These are phyloP conservation scores for Dalbergia cochinchinensis DNA, from an alignment of 306 rosid species.

Conservation along the genomic window DNA sequence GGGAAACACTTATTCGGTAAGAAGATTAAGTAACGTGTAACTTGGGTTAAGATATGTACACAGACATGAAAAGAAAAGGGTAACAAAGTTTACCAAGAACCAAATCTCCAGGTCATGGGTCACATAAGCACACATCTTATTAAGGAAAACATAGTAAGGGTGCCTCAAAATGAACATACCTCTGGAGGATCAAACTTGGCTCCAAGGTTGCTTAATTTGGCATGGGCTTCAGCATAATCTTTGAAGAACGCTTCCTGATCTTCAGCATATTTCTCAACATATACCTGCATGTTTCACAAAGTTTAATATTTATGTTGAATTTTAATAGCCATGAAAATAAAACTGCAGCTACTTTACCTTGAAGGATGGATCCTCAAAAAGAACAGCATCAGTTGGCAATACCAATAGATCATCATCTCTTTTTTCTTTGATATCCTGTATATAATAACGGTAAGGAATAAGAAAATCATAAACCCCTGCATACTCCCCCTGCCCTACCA, in stretches of 20 bases:
- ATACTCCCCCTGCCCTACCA: neutral
- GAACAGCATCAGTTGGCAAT: constrained; percentile 94
- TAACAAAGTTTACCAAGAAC: constrained; percentile 21
- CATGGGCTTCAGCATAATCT: constrained; percentile 99
- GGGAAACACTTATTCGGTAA: constrained; percentile 20
- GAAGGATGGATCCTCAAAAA: constrained; percentile 93
- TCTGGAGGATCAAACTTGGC: constrained; percentile 97
- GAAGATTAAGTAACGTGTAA: neutral
- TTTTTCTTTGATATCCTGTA: constrained; percentile 86
- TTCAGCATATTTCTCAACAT: constrained; percentile 90
- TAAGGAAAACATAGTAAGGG: constrained; percentile 6
- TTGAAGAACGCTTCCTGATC: constrained; percentile 92
- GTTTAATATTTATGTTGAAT: constrained; percentile 1
- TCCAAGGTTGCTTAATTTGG: constrained; percentile 94
- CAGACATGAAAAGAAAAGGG: neutral
- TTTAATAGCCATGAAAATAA: constrained; percentile 22
- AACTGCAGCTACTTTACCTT: constrained; percentile 61
- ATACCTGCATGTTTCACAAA: constrained; percentile 61
- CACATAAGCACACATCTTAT: constrained; percentile 28
- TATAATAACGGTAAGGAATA: constrained; percentile 47
- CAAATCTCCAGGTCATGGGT: constrained; percentile 16
- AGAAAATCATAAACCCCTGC: constrained; percentile 30
- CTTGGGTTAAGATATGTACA: constrained; percentile 9
- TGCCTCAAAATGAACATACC: constrained; percentile 58
- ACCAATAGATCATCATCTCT: constrained; percentile 89